Percentiles rank a stretch among this genome's conserved stretches.
These are phyloP conservation scores for Beauveria bassiana DNA, from an alignment of 2,329 filamentous ascomycete species.

Conservation along the genomic window DNA sequence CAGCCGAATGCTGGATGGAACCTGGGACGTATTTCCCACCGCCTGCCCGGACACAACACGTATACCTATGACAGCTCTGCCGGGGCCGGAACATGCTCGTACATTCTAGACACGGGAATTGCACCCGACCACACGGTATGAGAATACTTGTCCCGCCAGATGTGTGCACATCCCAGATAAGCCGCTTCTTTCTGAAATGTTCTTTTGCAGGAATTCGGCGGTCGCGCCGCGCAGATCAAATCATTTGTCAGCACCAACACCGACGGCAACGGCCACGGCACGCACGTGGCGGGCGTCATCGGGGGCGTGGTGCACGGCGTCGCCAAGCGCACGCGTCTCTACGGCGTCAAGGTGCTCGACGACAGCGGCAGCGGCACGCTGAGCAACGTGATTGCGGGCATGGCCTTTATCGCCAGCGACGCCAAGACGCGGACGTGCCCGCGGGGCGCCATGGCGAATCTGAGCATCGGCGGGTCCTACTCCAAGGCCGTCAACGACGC, in stretches of 20 bases:
- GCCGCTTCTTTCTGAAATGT: not conserved
- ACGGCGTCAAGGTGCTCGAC: constrained; percentile 36
- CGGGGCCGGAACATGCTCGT: constrained; percentile 1
- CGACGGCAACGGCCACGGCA: constrained; percentile 32
- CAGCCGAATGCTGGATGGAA: constrained; percentile 2
- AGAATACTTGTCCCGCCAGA: not conserved
- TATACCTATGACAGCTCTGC: constrained; percentile 5
- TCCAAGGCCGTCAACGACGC: constrained; percentile 39
- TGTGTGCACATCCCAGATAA: not conserved
- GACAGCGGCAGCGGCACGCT: constrained; percentile 25
- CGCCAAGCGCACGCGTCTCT: constrained; percentile 29
- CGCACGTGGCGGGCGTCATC: constrained; percentile 33
- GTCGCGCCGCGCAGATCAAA: constrained; percentile 23
- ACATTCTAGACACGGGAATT: constrained; percentile 6
- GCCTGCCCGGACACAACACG: not conserved
- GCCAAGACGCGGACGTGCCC: constrained; percentile 21
- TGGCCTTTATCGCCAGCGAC: constrained; percentile 31
- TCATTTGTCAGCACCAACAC: constrained; percentile 23
- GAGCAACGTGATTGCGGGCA: constrained; percentile 31
- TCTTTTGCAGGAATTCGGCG: constrained; percentile 24
- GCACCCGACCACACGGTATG: not conserved
- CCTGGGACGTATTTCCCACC: constrained; percentile 2
- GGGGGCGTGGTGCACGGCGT: constrained; percentile 32
- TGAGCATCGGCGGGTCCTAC: constrained; percentile 40
- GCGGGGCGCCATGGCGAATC: constrained; percentile 38